Percentiles rank a stretch among this genome's conserved stretches.
Evolutionary conservation across 306 rosid genomes (phyloP).

Genomic region (Dryas alaskensis): DNA sequence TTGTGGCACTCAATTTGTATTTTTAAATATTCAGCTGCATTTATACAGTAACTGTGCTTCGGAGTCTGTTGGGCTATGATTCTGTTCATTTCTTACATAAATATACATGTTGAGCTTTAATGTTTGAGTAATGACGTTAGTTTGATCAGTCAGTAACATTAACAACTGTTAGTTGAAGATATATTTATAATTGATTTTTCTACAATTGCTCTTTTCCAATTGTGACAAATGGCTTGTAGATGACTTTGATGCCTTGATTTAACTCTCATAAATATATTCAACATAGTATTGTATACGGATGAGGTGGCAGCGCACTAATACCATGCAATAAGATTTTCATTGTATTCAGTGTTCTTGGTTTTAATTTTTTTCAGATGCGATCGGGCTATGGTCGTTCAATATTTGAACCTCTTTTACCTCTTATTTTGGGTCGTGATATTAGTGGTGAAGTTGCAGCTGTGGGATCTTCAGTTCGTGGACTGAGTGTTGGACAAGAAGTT

Average conservation of each 20-base stretch:
- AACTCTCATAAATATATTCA: neutral
- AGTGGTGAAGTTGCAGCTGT: constrained; percentile 92
- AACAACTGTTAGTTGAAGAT: neutral
- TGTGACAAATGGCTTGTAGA: neutral
- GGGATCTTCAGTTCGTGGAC: constrained; percentile 57
- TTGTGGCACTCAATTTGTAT: neutral
- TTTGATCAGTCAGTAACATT: neutral
- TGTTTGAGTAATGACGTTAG: neutral
- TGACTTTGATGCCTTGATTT: neutral
- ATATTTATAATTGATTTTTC: neutral
- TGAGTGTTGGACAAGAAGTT: constrained; percentile 71
- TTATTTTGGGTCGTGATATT: constrained; percentile 87
- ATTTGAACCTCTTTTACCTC: constrained; percentile 68
- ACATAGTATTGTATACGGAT: neutral
- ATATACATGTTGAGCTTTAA: neutral
- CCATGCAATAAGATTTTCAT: neutral
- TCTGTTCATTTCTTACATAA: neutral
- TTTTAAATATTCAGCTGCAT: neutral
- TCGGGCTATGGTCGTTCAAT: constrained; percentile 88
- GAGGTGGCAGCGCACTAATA: neutral
- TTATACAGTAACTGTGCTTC: neutral
- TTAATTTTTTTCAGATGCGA: constrained; percentile 62
- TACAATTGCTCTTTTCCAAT: neutral
- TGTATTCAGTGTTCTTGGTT: neutral
- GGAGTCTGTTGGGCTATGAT: neutral